phyloP scores from a whole-genome alignment of 495 filamentous ascomycete genomes.

The Penicillium malachiteum region DNA sequence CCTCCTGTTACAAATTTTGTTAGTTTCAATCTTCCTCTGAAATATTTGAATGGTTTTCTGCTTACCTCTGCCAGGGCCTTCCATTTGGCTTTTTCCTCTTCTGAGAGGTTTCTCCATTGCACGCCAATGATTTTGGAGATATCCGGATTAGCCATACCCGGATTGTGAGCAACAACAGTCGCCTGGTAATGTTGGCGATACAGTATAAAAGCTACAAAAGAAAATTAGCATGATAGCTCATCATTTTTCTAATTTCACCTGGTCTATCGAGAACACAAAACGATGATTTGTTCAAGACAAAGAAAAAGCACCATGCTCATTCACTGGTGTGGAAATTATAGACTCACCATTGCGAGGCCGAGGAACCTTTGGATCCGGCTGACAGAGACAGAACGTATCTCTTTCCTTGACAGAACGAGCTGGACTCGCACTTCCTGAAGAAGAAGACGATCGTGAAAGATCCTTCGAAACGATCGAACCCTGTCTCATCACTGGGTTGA shows the following conservation, averaged over 20 bases:
- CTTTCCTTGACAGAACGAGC: conserved; percentile 35
- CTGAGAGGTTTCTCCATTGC: conserved; percentile 76
- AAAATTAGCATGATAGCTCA: neutral
- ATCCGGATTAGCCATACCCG: conserved; percentile 90
- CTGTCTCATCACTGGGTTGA: conserved; percentile 3
- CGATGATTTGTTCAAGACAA: conserved; percentile 3
- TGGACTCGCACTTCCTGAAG: conserved; percentile 38
- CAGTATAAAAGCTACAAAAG: conserved; percentile 82
- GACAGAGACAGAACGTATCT: conserved; percentile 82
- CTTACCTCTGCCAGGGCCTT: conserved; percentile 80
- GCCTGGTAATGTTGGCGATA: conserved; percentile 94
- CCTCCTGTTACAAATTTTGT: conserved; percentile 57
- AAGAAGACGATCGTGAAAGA: conserved; percentile 24
- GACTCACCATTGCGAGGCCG: conserved; percentile 90
- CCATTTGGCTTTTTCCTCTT: conserved; percentile 83
- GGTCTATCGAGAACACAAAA: conserved; percentile 2
- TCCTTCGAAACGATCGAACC: conserved; percentile 13
- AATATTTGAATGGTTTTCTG: neutral
- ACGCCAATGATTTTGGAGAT: conserved; percentile 98
- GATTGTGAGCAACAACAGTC: conserved; percentile 74
- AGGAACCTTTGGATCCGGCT: conserved; percentile 90
- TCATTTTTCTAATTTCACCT: neutral
- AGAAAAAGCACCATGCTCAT: conserved; percentile 24
- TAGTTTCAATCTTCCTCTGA: neutral
- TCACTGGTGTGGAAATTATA: conserved; percentile 12